These are phyloP conservation scores for Curvularia sp. DNA, from an alignment of 2,329 filamentous ascomycete genomes.

Conservation along the genomic window DNA sequence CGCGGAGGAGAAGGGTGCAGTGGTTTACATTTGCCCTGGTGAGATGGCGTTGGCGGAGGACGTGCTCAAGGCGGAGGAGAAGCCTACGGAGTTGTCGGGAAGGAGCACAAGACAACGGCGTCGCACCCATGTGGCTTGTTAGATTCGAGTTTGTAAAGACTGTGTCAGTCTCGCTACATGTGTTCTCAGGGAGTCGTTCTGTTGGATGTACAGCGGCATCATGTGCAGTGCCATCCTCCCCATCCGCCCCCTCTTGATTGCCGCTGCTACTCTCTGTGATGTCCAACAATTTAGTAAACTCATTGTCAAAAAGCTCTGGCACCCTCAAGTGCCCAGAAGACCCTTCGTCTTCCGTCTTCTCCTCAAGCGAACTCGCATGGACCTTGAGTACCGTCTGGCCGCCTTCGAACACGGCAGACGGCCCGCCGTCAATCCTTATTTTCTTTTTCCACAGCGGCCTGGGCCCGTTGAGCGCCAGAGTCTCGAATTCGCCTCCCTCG, in stretches of 20 bases:
- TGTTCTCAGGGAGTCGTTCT: constrained; percentile 23
- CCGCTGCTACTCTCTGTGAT: constrained; percentile 2
- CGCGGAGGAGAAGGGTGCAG: constrained; percentile 72
- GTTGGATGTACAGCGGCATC: neutral
- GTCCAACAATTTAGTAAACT: constrained; percentile 58
- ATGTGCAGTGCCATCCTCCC: constrained; percentile 12
- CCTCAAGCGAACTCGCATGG: constrained; percentile 61
- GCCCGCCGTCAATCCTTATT: constrained; percentile 67
- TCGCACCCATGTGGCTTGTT: constrained; percentile 16
- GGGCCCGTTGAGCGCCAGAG: constrained; percentile 84
- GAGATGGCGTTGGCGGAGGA: constrained; percentile 38
- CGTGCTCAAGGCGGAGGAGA: constrained; percentile 44
- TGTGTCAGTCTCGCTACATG: constrained; percentile 37
- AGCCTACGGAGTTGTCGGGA: constrained; percentile 49
- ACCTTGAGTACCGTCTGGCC: constrained; percentile 78
- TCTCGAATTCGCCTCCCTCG: constrained; percentile 97
- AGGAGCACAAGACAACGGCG: constrained; percentile 9
- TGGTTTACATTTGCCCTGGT: constrained; percentile 42
- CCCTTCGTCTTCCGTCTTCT: constrained; percentile 47
- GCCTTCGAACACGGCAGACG: constrained; percentile 70
- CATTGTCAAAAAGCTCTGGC: constrained; percentile 71
- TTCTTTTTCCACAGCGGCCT: constrained; percentile 71
- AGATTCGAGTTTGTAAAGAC: constrained; percentile 59
- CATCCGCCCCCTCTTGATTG: constrained; percentile 9
- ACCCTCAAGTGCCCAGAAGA: constrained; percentile 55